Evolutionary conservation across 225 moss, liverwort and hornwort genomes (phyloP).

Genomic region (Sphagnum tenellum): DNA sequence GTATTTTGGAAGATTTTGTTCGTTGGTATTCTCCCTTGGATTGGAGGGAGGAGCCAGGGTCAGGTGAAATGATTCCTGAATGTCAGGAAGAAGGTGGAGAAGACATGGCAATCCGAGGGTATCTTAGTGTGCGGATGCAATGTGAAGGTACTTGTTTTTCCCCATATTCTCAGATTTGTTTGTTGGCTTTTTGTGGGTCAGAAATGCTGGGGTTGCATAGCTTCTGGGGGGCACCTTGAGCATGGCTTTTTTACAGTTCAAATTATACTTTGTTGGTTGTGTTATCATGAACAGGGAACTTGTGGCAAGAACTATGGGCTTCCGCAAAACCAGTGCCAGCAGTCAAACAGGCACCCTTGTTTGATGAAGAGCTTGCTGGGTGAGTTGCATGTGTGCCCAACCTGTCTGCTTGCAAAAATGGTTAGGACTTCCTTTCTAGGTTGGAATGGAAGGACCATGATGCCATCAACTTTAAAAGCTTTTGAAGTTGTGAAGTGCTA

Average conservation of each 20-base stretch:
- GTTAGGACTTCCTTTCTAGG: no score
- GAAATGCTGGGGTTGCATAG: no score
- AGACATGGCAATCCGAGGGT: conserved; percentile 55
- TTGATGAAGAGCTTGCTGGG: conserved; percentile 98
- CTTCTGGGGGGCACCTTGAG: no score
- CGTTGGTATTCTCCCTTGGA: conserved; percentile 97
- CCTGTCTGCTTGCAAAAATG: no score
- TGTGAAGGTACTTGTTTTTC: conserved; percentile 35
- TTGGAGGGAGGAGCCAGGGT: conserved; percentile 83
- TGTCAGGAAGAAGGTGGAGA: conserved; percentile 20
- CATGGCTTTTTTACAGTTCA: no score
- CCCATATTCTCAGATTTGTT: no score
- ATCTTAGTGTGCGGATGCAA: conserved; percentile 92
- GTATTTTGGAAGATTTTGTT: conserved; percentile 92
- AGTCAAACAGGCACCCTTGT: conserved; percentile 83
- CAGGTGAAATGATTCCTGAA: conserved; percentile 11
- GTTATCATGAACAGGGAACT: conserved; percentile 36
- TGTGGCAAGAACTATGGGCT: conserved; percentile 95
- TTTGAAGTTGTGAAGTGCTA: no score
- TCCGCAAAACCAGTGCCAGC: conserved; percentile 88
- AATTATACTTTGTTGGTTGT: no score
- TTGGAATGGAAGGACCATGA: no score
- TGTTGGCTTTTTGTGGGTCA: no score
- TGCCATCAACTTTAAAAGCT: no score
- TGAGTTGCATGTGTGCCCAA: conserved; percentile 2